A percentile compares a stretch with the other conserved stretches of the same genome.
Conservation (phyloP, 2,329 filamentous ascomycete genomes). For the Chaetomiaceae sp. region DNA sequence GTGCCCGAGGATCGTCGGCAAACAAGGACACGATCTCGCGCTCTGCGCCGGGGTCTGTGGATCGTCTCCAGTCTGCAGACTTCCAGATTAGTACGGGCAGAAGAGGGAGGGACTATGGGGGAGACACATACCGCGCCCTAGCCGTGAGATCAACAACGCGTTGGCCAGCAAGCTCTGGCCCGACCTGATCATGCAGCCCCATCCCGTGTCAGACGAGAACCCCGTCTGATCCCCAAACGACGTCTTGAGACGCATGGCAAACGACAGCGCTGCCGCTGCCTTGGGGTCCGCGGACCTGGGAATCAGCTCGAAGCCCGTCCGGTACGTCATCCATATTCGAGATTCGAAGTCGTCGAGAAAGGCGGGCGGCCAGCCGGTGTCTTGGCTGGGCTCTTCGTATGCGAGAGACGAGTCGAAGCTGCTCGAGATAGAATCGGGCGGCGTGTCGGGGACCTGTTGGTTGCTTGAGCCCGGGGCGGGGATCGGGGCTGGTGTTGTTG, state of each 20-base stretch:
- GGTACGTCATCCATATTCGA: conserved; percentile 92
- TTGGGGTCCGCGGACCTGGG: conserved; percentile 71
- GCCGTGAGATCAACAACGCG: conserved; percentile 63
- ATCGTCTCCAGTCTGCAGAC: conserved; percentile 66
- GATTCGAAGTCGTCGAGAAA: conserved; percentile 95
- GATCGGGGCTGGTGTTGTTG: background rate
- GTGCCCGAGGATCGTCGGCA: conserved; percentile 78
- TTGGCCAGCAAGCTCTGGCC: conserved; percentile 93
- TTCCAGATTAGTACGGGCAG: background rate
- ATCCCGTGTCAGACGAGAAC: conserved; percentile 91
- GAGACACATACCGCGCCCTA: conserved; percentile 67
- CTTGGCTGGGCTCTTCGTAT: conserved; percentile 42
- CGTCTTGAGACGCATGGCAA: conserved; percentile 78
- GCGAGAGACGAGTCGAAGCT: conserved; percentile 50
- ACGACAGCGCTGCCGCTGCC: conserved; percentile 67
- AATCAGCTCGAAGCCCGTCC: conserved; percentile 80
- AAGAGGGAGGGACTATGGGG: background rate
- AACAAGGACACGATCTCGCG: conserved; percentile 72
- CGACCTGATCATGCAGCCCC: conserved; percentile 98
- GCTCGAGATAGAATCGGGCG: conserved; percentile 46
- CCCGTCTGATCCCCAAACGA: conserved; percentile 73
- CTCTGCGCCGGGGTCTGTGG: conserved; percentile 55
- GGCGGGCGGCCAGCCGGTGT: conserved; percentile 70
- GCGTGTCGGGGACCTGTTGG: conserved; percentile 38
- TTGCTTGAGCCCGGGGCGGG: background rate